Percentiles rank a stretch among this genome's conserved stretches.
These are phyloP conservation scores for Dalbergia oliveri DNA, from an alignment of 306 rosid genomes.

Conservation along the genomic window DNA sequence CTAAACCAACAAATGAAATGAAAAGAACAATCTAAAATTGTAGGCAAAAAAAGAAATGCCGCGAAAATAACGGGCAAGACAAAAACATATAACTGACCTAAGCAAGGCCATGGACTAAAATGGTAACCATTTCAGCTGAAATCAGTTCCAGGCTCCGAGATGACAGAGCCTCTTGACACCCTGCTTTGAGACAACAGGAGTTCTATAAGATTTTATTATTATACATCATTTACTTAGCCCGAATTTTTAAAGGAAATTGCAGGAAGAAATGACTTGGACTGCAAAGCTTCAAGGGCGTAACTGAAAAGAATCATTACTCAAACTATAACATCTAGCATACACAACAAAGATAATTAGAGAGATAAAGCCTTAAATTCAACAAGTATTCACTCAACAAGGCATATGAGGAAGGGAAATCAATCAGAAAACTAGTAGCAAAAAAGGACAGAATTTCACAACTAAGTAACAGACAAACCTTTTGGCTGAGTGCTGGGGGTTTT, in stretches of 20 bases:
- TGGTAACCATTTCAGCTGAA: conserved; percentile 96
- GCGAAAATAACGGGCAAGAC: conserved; percentile 65
- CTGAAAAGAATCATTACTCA: conserved; percentile 52
- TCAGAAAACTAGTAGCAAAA: background rate
- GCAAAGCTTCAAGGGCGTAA: conserved; percentile 65
- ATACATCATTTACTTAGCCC: conserved; percentile 65
- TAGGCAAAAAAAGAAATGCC: conserved; percentile 57
- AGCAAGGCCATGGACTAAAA: conserved; percentile 84
- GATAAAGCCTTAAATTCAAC: conserved; percentile 8
- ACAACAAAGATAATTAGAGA: conserved; percentile 30
- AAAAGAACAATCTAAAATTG: conserved; percentile 58
- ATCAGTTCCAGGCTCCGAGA: conserved; percentile 93
- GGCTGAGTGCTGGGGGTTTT: conserved; percentile 79
- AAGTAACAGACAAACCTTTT: conserved; percentile 62
- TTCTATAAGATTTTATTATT: conserved; percentile 72
- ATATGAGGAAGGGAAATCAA: background rate
- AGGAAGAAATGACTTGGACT: conserved; percentile 68
- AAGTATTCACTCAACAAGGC: conserved; percentile 13
- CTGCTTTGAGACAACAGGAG: conserved; percentile 98
- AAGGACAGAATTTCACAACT: background rate
- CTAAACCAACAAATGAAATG: conserved; percentile 55
- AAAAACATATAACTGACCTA: conserved; percentile 91
- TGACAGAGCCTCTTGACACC: conserved; percentile 97
- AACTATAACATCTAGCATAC: conserved; percentile 38
- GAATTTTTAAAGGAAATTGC: conserved; percentile 63